Base-by-base conservation (phyloP, 2,329 filamentous ascomycete genomes). In the Zasmidium angulare region DNA sequence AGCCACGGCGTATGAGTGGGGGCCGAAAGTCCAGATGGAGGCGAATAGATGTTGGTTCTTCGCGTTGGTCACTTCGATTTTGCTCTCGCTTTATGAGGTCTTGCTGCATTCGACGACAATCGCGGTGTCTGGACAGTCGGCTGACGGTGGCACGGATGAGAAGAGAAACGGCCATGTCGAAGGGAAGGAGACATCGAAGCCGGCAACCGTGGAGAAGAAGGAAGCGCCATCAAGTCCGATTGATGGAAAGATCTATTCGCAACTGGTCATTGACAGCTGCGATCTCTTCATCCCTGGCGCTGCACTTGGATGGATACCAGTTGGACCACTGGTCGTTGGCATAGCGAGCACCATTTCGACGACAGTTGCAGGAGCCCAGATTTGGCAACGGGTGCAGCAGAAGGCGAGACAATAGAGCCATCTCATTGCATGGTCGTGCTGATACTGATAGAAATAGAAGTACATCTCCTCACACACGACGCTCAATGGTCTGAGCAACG, bases 1-100 rank as follows among this genome's bases (percentile, higher is more conserved):
- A 0, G 66, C 81, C 1, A 80, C 78, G 40, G 69, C 67, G 1
- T 75, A 75, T 1, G 50, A 70, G 0, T 81, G 77, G 72, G 80
- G 81, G 17, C 66, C 67, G n/a, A 66, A 63, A 23, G 67, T 89
- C 2, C 78, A 84, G 49, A 61, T 81, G 21, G 86, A 91, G 74
- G 84, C 83, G 0, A 85, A 89, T 74, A 82, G 85, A 54, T 86
- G 89, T 73, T 92, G 89, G 89, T 83, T 90, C 63, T 83, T 86
- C 43, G 82, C 82, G 0, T 75, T 91, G 21, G 75, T 75, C 11
- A 82, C 61, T 59, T 84, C 81, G 0, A 74, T 84, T 0, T 46
- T 81, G 2, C 68, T 77, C 22, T 75, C 77, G 1, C 26, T 78
- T 29, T 64, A 84, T 60, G 73, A 77, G 61, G 69, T 84, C 43